Conservation (phyloP, 2,329 filamentous ascomycete genomes). For the Pseudogymnoascus sp. region DNA sequence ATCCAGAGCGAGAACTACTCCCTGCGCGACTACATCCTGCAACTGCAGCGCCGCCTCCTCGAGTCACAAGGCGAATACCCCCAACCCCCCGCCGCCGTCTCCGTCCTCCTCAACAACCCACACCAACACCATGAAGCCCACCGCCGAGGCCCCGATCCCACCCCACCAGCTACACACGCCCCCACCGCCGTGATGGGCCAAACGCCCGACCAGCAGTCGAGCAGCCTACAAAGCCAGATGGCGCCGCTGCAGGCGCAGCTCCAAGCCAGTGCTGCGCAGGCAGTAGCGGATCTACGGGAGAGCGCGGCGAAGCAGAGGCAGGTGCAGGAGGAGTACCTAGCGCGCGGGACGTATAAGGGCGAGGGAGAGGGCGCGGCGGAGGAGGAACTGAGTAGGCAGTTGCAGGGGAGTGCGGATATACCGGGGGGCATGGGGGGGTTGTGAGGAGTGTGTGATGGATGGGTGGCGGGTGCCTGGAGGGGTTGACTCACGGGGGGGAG, state of each 20-base stretch:
- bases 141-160: constrained; percentile 20
- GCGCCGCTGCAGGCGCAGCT: constrained; percentile 30
- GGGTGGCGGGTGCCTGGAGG: not conserved
- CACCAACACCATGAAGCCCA: constrained; percentile 24
- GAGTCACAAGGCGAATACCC: constrained; percentile 79
- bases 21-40: constrained; percentile 85
- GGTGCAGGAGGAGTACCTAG: not conserved
- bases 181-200: constrained; percentile 16
- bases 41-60: constrained; percentile 76
- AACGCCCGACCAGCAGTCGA: not conserved
- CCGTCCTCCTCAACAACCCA: constrained; percentile 47
- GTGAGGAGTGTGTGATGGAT: not conserved
- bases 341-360: constrained; percentile 10
- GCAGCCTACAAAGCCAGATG: constrained; percentile 17
- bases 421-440: not conserved
- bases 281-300: constrained; percentile 23
- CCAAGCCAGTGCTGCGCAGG: constrained; percentile 31
- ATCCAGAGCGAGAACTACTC: constrained; percentile 84
- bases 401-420: constrained; percentile 29
- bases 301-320: not conserved
- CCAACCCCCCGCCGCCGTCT: constrained; percentile 71
- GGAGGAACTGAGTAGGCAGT: constrained; percentile 48
- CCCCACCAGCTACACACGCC: constrained; percentile 18
- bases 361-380: constrained; percentile 33
- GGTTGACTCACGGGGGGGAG: not conserved